Percentiles rank a stretch among this genome's conserved stretches.
These are phyloP conservation scores for Musa itinerans DNA, from an alignment of 176 grass and related monocot genomes.

Conservation along the genomic window DNA sequence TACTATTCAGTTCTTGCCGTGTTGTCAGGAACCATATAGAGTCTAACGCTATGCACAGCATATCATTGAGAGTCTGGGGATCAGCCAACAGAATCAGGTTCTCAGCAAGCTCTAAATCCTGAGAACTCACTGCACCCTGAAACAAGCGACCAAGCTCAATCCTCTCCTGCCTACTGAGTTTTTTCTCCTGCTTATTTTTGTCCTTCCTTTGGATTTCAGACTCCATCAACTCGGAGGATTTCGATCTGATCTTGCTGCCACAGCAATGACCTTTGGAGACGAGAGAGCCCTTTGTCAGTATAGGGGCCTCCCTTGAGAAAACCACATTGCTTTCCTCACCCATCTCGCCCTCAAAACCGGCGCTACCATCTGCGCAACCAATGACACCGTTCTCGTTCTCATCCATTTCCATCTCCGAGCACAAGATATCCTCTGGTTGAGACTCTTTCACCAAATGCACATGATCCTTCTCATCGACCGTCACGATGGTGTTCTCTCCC, in stretches of 20 bases:
- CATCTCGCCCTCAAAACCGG: conserved; percentile 13
- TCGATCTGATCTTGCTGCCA: conserved; percentile 40
- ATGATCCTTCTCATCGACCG: conserved; percentile 17
- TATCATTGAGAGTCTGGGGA: conserved; percentile 66
- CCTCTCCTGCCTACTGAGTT: conserved; percentile 60
- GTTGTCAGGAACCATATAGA: conserved; percentile 87
- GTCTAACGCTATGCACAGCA: conserved; percentile 71
- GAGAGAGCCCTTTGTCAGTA: conserved; percentile 37
- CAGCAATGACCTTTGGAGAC: conserved; percentile 22
- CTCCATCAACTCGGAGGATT: conserved; percentile 52
- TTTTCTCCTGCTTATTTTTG: conserved; percentile 53
- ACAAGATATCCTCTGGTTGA: conserved; percentile 23
- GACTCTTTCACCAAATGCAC: conserved; percentile 31
- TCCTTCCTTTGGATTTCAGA: conserved; percentile 36
- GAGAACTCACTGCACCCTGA: conserved; percentile 59
- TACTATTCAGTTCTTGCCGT: conserved; percentile 44
- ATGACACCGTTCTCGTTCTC: conserved; percentile 12
- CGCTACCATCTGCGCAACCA: neutral
- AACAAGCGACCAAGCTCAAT: conserved; percentile 60
- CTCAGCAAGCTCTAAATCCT: conserved; percentile 56
- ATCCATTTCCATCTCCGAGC: conserved; percentile 54
- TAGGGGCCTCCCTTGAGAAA: conserved; percentile 39
- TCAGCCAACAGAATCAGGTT: conserved; percentile 51
- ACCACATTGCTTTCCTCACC: conserved; percentile 39
- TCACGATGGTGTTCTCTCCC: conserved; percentile 29